phyloP scores from a whole-genome alignment of 768 basidiomycete genomes.

The Rhodotorula kratochvilovae region DNA sequence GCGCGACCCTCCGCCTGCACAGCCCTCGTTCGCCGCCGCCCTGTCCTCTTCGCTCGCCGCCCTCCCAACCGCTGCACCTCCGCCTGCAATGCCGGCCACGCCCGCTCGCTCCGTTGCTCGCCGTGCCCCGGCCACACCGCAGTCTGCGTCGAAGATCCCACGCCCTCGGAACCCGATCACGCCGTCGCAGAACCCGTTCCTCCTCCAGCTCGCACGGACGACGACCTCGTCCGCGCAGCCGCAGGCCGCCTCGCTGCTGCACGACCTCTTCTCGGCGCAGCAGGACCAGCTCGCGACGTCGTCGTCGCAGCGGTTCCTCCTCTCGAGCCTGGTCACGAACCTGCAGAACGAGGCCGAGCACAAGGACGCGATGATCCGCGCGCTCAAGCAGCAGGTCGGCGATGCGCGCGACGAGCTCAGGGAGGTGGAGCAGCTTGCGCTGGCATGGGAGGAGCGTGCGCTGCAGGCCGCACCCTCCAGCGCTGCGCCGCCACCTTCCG shows the following conservation, averaged over 20 bases:
- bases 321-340: constrained; percentile 20
- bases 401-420: constrained; percentile 1
- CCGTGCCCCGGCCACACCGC: constrained; percentile 10
- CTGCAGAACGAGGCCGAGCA: constrained; percentile 30
- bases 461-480: background rate
- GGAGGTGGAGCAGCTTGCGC: constrained; percentile 20
- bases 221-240: background rate
- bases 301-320: constrained; percentile 20
- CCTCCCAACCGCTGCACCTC: too few relatives aligned
- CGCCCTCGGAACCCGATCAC: constrained; percentile 25
- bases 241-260: constrained; percentile 13
- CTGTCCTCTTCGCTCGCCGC: background rate
- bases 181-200: constrained; percentile 20
- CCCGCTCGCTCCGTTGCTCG: background rate
- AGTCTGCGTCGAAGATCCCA: constrained; percentile 8
- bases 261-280: constrained; percentile 30
- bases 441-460: constrained; percentile 10
- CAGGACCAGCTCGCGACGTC: constrained; percentile 17
- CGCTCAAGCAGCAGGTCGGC: constrained; percentile 16
- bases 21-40: constrained; percentile 2
- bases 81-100: constrained; percentile 1
- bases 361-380: constrained; percentile 22
- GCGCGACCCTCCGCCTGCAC: constrained; percentile 4
- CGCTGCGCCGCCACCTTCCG: background rate
- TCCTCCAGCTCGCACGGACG: constrained; percentile 10